Evolutionary conservation across 2,329 filamentous ascomycete species (phyloP), one percentile per base, ranked within the genome.

Genomic region (Chaetomiaceae sp.): DNA sequence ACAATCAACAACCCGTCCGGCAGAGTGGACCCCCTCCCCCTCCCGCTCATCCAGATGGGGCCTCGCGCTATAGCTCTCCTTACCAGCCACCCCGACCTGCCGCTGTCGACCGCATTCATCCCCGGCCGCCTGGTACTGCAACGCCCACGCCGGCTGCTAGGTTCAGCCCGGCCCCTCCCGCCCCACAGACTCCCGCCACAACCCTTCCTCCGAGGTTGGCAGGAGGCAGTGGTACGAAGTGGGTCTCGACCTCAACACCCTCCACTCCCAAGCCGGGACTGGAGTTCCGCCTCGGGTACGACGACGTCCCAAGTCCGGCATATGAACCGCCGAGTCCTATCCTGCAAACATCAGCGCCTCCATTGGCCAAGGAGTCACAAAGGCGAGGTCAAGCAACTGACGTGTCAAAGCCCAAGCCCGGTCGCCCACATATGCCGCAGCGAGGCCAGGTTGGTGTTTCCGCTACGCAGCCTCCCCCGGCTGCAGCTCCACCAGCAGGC

Each of bases 301-400:
- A 59, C 44, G 73, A 75, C 42, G 65, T 72, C 14, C 71, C 73
- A 30, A 80, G 79, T 53, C 82, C 82, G 2, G 73, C 75, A 3
- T 76, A 72, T 53, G 82, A 86, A 59, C 80, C 80, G 0, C 69
- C 84, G 4, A 85, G 81, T 57, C 82, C 82, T 2, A 71, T 79
- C 64, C 70, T 43, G 65, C 71, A 30, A 68, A 55, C 44, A 36
- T 63, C 38, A 37, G 62, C 44, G 4, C 50, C 53, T 11, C 37
- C 52, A 11, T 29, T 6, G 36, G 5, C 11, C 5, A 51, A 43
- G n/a, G 38, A 49, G 25, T 2, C 34, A 40, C 50, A 48, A 1
- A 61, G 54, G 37, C 41, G 27, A 2, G 47, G 46, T 14, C 54
- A 49, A 27, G n/a, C n/a, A n/a, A n/a, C n/a, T n/a, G n/a, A n/a